phyloP scores from a whole-genome alignment of 2,329 filamentous ascomycete genomes.

The Aspergillus pseudotamarii region DNA sequence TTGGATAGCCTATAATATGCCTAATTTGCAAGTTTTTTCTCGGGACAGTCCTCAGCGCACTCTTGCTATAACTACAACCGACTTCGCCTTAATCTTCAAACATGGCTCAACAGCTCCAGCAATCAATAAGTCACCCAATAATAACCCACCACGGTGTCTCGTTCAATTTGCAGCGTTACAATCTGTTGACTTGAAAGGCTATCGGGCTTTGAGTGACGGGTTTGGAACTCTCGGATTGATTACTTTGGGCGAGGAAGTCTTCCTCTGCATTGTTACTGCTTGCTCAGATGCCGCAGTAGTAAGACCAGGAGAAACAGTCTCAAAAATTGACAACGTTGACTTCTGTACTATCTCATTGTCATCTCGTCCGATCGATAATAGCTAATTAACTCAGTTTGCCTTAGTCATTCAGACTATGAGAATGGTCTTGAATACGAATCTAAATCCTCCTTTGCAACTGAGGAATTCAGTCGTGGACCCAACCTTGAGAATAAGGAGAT shows the following conservation, averaged over 20 bases:
- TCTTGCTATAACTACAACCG: constrained; percentile 79
- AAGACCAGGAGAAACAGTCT: constrained; percentile 83
- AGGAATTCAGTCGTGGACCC: constrained; percentile 56
- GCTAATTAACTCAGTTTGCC: constrained; percentile 64
- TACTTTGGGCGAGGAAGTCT: constrained; percentile 80
- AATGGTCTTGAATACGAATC: constrained; percentile 64
- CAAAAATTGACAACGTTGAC: constrained; percentile 82
- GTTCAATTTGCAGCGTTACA: constrained; percentile 77
- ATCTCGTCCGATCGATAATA: constrained; percentile 7
- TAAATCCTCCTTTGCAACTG: constrained; percentile 56
- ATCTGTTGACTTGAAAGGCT: constrained; percentile 71
- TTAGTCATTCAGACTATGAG: constrained; percentile 86
- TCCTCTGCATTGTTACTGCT: constrained; percentile 84
- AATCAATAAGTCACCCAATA: constrained; percentile 42
- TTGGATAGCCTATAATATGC: constrained; percentile 42
- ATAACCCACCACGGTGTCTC: constrained; percentile 68
- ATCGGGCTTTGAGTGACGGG: constrained; percentile 75
- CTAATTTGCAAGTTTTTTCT: constrained; percentile 74
- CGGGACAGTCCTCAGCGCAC: constrained; percentile 85
- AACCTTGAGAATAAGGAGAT: constrained; percentile 66
- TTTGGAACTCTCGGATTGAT: constrained; percentile 89
- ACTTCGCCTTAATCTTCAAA: constrained; percentile 81
- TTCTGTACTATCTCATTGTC: constrained; percentile 59
- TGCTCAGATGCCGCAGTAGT: constrained; percentile 78
- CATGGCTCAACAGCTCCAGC: constrained; percentile 68